Evolutionary conservation across 352 stramenopile genomes (phyloP).

Genomic region (Peronospora destructor): DNA sequence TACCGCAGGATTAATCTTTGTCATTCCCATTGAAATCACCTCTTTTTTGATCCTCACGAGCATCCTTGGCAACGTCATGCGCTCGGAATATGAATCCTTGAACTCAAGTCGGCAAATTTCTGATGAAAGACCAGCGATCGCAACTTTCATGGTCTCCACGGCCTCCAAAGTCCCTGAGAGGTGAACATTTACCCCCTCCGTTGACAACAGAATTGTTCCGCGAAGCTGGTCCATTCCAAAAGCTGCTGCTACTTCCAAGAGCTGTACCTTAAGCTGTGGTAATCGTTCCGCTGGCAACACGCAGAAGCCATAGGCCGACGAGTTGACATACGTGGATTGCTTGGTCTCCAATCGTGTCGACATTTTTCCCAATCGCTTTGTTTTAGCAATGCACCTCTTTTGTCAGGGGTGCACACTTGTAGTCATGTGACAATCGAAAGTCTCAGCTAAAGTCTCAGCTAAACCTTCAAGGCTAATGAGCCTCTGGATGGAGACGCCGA

Average conservation of each 20-base stretch:
- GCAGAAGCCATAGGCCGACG: constrained; percentile 69
- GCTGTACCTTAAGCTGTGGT: constrained; percentile 29
- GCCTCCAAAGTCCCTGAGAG: constrained; percentile 40
- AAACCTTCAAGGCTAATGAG: background rate
- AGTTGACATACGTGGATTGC: constrained; percentile 36
- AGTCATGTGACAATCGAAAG: background rate
- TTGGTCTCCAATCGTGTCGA: constrained; percentile 1
- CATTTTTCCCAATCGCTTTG: constrained; percentile 13
- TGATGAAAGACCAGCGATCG: constrained; percentile 32
- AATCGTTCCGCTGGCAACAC: constrained; percentile 36
- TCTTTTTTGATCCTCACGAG: constrained; percentile 72
- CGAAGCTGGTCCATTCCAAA: constrained; percentile 34
- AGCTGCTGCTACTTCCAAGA: constrained; percentile 25
- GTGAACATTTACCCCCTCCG: constrained; percentile 63
- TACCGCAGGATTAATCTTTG: constrained; percentile 34
- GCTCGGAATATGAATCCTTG: constrained; percentile 54
- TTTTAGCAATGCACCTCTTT: constrained; percentile 5
- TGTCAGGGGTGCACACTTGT: background rate
- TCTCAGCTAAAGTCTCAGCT: background rate
- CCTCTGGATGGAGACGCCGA: constrained; percentile 42
- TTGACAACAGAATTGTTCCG: constrained; percentile 60
- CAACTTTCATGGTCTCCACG: constrained; percentile 43
- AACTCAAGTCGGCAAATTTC: constrained; percentile 46
- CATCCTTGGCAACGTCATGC: constrained; percentile 56
- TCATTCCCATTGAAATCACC: constrained; percentile 66